These are phyloP conservation scores for Populus hybrid DNA, from an alignment of 441 rosid species.

Conservation along the genomic window DNA sequence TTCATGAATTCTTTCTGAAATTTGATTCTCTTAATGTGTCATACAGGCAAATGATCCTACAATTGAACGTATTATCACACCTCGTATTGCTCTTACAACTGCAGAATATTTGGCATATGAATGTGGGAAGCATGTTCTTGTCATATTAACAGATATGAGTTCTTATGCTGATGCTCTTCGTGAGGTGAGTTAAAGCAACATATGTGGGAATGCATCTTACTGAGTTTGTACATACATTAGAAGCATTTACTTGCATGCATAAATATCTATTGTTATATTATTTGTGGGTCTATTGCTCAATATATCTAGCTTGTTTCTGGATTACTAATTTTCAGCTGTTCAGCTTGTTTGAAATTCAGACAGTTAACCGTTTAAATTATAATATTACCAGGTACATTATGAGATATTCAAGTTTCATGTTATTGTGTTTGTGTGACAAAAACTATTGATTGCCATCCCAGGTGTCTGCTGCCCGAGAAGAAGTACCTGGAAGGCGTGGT, in stretches of 20 bases:
- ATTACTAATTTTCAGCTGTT: background rate
- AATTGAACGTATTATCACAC: conserved; percentile 92
- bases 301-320: background rate
- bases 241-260: background rate
- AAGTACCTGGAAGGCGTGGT: conserved; percentile 99
- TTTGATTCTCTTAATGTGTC: conserved; percentile 13
- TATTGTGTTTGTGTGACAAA: background rate
- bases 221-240: background rate
- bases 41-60: conserved; percentile 98
- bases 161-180: conserved; percentile 99
- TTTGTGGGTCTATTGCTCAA: background rate
- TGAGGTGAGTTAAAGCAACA: conserved; percentile 55
- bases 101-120: conserved; percentile 97
- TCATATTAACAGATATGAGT: conserved; percentile 94
- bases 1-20: conserved; percentile 1
- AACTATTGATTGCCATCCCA: conserved; percentile 29
- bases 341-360: no score
- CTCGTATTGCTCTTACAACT: conserved; percentile 92
- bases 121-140: conserved; percentile 98
- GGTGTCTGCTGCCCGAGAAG: conserved; percentile 99
- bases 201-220: background rate
- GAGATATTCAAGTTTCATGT: background rate
- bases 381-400: background rate
- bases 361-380: background rate
- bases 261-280: background rate